Evolutionary conservation across 164 flowering plant species (phyloP), one percentile per base, ranked within the genome.

Genomic region (Houttuynia cordata): DNA sequence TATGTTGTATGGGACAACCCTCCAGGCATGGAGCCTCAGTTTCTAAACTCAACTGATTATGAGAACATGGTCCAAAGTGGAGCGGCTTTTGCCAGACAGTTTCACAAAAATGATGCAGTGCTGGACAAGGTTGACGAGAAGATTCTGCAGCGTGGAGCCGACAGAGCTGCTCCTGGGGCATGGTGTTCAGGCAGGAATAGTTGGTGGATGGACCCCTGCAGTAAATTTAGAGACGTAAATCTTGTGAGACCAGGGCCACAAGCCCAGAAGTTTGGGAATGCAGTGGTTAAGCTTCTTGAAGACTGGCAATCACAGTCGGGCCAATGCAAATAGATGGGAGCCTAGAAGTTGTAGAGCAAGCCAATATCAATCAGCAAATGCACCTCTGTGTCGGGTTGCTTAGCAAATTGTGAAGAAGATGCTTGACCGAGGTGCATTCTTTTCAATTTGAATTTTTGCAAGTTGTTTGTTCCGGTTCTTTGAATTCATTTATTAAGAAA

Each of bases 1-100:
- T 94, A 77, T 69, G 71, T 89, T 72, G 70, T 81, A 21, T 91
- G 97, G 99, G 99, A 87, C 75, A 84, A 69, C 63, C 97, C 97
- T 21, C 99, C 99, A 0, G 83, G 76, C 64, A 87, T 87, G 92
- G 87, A 94, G 62, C 99, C 99, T 20, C 83, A 61, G 60, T 76
- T 75, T 67, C 86, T 91, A 59, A 81, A 74, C 57, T 47, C 37
- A 0, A 73, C 87, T 8, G 81, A 88, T 70, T 87, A 63, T 64
- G 79, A 82, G 20, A 72, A 73, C 51, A 86, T 88, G 87, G 81
- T 72, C 58, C 69, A 74, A 49, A 88, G 99, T 67, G 96, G 97
- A 56, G 88, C 90, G 40, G 94, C 88, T 42, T 91, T 94, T 74
- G 97, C 96, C 0, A 73, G 99, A 64, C 86, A 80, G 73, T 88